phyloP scores from a whole-genome alignment of 495 filamentous ascomycete species.

The Acidiella bohemica region DNA sequence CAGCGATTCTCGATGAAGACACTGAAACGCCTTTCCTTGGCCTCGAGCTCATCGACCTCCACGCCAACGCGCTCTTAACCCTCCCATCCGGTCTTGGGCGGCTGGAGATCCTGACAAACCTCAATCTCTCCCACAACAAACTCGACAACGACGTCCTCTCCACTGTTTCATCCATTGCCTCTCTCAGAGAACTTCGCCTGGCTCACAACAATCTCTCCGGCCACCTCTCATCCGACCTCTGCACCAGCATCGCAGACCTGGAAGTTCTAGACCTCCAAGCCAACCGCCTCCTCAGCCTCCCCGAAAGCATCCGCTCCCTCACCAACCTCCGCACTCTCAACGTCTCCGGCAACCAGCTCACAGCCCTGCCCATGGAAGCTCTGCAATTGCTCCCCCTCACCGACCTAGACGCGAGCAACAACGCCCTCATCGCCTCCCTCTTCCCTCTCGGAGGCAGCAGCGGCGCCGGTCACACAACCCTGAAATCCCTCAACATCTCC shows the following conservation, averaged over 20 bases:
- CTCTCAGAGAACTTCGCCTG: constrained; percentile 66
- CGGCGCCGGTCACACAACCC: constrained; percentile 37
- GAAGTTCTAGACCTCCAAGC: constrained; percentile 69
- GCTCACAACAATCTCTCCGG: constrained; percentile 65
- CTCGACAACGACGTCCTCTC: constrained; percentile 56
- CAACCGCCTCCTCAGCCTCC: constrained; percentile 69
- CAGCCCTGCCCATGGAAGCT: constrained; percentile 50
- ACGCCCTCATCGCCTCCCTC: constrained; percentile 59
- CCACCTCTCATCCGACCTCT: constrained; percentile 37
- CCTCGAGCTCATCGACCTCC: constrained; percentile 68
- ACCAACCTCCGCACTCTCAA: constrained; percentile 58
- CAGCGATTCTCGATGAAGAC: constrained; percentile 46
- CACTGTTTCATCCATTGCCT: constrained; percentile 54
- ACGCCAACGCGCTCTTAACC: constrained; percentile 60
- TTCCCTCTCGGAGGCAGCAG: constrained; percentile 45
- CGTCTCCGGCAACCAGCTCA: constrained; percentile 61
- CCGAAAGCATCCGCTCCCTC: constrained; percentile 49
- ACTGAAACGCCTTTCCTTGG: constrained; percentile 66
- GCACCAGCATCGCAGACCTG: constrained; percentile 47
- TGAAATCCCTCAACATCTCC: constrained; percentile 65
- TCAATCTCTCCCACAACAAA: constrained; percentile 80
- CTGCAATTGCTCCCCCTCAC: constrained; percentile 54
- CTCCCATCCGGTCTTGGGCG: constrained; percentile 65
- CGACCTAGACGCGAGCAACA: constrained; percentile 66
- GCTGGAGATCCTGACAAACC: constrained; percentile 54